Evolutionary conservation across 2,329 filamentous ascomycete species (phyloP).

Genomic region (Ambrosiella xylebori): DNA sequence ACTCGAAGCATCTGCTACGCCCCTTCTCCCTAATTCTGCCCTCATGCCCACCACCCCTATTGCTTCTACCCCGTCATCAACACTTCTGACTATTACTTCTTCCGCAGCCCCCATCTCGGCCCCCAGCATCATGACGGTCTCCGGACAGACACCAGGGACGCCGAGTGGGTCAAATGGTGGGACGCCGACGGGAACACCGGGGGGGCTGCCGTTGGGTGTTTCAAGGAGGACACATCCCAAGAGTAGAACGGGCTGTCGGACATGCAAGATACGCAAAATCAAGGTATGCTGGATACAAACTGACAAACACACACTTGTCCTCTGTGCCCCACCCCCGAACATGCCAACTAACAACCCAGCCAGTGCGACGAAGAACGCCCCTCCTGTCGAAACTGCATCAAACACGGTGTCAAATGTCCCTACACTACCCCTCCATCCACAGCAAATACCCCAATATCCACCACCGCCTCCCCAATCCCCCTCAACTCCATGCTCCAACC

Average conservation of each 20-base stretch:
- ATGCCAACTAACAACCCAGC: neutral
- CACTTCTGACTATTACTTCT: neutral
- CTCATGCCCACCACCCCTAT: neutral
- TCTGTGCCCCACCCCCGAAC: neutral
- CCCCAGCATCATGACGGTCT: neutral
- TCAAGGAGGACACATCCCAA: constrained; percentile 11
- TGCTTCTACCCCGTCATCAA: neutral
- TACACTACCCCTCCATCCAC: constrained; percentile 7
- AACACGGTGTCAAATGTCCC: constrained; percentile 17
- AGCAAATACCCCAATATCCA: neutral
- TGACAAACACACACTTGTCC: neutral
- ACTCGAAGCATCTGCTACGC: constrained; percentile 1
- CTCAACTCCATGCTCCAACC: neutral
- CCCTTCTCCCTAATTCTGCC: constrained; percentile 1
- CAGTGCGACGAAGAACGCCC: constrained; percentile 18
- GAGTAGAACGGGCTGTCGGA: constrained; percentile 13
- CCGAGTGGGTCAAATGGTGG: neutral
- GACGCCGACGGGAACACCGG: neutral
- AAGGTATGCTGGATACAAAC: constrained; percentile 12
- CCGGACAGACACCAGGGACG: neutral
- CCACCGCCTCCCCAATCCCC: neutral
- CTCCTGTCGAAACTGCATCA: constrained; percentile 17
- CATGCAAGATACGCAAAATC: constrained; percentile 15
- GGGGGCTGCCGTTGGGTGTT: neutral
- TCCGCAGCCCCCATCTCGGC: neutral